phyloP scores from a whole-genome alignment of 148 eudicot species.

The Dysphania ambrosioides region DNA sequence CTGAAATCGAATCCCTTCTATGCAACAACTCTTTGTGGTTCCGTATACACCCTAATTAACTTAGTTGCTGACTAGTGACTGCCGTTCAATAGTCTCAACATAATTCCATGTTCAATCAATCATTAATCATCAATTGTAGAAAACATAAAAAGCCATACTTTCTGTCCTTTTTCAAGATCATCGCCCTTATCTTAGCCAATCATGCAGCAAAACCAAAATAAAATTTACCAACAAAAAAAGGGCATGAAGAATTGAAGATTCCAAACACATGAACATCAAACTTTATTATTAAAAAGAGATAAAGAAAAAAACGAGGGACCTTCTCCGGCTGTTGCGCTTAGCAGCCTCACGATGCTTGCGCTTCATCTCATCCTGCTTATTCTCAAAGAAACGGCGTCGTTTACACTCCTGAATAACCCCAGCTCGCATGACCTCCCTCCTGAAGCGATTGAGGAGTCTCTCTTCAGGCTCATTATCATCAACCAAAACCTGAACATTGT shows the following conservation, averaged over 20 bases:
- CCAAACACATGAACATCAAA: not conserved
- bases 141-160: not conserved
- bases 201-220: not conserved
- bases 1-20: not conserved
- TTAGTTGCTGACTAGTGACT: too few relatives aligned
- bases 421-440: constrained; percentile 82
- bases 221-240: not conserved
- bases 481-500: constrained; percentile 79
- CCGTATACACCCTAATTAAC: too few relatives aligned
- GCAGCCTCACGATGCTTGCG: constrained; percentile 90
- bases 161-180: not conserved
- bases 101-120: too few relatives aligned
- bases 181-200: not conserved
- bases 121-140: not conserved
- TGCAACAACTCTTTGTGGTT: too few relatives aligned
- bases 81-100: too few relatives aligned
- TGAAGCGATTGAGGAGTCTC: constrained; percentile 51
- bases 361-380: constrained; percentile 74
- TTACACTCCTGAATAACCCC: constrained; percentile 81
- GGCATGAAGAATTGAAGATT: not conserved
- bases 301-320: constrained; percentile 33
- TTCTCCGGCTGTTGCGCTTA: constrained; percentile 72
- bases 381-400: constrained; percentile 68
- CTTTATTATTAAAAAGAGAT: not conserved
- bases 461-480: constrained; percentile 82